Evolutionary conservation across 139 green algal species (phyloP), one percentile per base, ranked within the genome.

Genomic region (Pseudopediastrum boryanum): DNA sequence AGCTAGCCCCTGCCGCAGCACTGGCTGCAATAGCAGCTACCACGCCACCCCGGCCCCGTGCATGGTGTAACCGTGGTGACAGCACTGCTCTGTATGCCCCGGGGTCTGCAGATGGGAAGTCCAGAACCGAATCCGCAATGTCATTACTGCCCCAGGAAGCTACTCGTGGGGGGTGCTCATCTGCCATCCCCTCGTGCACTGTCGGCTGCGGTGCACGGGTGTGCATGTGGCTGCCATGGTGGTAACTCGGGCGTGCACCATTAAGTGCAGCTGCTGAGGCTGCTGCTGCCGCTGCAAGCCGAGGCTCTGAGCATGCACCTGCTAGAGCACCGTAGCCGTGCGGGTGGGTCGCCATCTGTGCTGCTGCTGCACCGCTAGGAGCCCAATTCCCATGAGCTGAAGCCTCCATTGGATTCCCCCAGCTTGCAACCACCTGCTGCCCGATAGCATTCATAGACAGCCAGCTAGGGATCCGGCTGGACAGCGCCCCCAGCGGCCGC

Each of bases 381-480:
- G 35, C 64, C 29, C 13, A 10, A 13, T 33, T 23, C 21, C 35
- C 21, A 19, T 19, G n/a, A n/a, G n/a, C n/a, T n/a, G n/a, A 29
- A n/a, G 59, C 46, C n/a, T 67, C 54, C 10, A 79, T 44, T 13
- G 69, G 70, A 27, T 73, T 69, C 46, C 61, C 69, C 70, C 78
- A 80, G 58, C 59, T 70, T 1, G 69, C 67, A 2, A 80, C 69
- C 25, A 48, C 61, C 52, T 71, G 65, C 78, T 71, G 59, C 71
- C 85, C 70, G 19, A 85, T 51, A 1, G 67, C 35, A 31, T 62
- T 58, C 61, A 92, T 75, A 74, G 81, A 78, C 33, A 90, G 71
- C 87, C 88, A 92, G 51, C 74, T 85, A 31, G 88, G 88, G 39
- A 91, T 87, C 51, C 88, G 73, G 7, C 68, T 48, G 12, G 61